phyloP scores from a whole-genome alignment of 208 protist species.

The Pavlovales sp. region DNA sequence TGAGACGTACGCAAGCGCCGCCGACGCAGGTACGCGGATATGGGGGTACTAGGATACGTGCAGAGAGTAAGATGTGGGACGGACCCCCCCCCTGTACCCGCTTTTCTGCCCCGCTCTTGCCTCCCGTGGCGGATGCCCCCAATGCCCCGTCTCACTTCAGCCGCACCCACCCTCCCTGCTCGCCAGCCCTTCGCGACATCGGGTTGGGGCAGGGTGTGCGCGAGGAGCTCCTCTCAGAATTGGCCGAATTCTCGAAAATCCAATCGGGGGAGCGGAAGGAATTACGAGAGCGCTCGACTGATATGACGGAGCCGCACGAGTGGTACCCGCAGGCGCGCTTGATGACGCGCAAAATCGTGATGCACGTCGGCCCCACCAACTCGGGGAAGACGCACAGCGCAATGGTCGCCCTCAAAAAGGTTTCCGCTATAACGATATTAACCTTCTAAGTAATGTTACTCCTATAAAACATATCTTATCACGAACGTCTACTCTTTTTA shows the following conservation, averaged over 20 bases:
- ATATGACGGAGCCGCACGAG: neutral
- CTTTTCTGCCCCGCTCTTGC: too few species aligned
- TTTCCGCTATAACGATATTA: too few species aligned
- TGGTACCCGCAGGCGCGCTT: neutral
- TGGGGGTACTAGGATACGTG: too few species aligned
- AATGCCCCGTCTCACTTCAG: too few species aligned
- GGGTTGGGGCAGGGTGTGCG: too few species aligned
- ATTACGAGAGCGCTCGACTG: neutral
- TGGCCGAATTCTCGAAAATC: neutral
- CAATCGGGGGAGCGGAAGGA: neutral
- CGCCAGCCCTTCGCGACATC: neutral
- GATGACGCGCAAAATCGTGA: constrained; percentile 53
- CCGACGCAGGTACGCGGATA: too few species aligned
- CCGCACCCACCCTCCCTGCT: too few species aligned
- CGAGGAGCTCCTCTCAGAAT: neutral
- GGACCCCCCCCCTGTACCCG: too few species aligned
- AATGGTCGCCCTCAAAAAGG: constrained; percentile 58
- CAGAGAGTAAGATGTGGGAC: too few species aligned
- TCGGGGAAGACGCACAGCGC: constrained; percentile 85
- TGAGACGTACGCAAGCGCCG: neutral
- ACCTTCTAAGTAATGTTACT: constrained; percentile 1
- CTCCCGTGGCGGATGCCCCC: too few species aligned
- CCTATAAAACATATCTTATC: too few species aligned
- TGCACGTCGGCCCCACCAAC: constrained; percentile 86
- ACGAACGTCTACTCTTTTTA: too few species aligned